Conservation (phyloP, 2,329 filamentous ascomycete species). For the Cladosporium sp. region DNA sequence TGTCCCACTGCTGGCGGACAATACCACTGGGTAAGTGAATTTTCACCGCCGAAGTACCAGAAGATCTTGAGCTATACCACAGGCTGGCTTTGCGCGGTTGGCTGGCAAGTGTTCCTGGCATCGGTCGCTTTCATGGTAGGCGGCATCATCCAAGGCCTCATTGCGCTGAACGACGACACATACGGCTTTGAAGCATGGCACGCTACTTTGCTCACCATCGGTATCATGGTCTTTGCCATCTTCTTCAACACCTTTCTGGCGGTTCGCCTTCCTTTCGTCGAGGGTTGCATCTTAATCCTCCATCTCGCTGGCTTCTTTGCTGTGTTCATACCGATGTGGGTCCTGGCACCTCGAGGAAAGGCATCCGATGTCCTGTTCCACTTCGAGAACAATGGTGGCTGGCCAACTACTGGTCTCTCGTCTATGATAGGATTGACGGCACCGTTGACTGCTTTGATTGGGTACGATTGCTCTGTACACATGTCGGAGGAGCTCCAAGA, state of each 20-base stretch:
- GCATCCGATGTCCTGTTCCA: conserved; percentile 22
- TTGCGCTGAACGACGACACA: conserved; percentile 43
- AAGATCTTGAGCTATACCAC: conserved; percentile 29
- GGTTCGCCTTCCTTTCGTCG: conserved; percentile 30
- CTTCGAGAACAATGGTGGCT: conserved; percentile 29
- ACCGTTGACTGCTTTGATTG: conserved; percentile 25
- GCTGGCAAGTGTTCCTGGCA: conserved; percentile 47
- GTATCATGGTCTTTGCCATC: conserved; percentile 25
- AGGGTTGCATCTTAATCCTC: conserved; percentile 30
- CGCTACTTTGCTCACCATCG: conserved; percentile 43
- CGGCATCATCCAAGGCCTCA: conserved; percentile 42
- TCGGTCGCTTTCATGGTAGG: conserved; percentile 46
- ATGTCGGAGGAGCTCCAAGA: conserved; percentile 35
- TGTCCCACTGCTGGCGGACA: conserved; percentile 27
- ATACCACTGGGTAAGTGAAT: conserved; percentile 31
- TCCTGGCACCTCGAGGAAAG: conserved; percentile 26
- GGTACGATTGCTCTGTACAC: conserved; percentile 30
- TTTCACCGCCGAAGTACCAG: conserved; percentile 29
- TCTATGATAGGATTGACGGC: conserved; percentile 45
- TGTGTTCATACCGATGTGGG: conserved; percentile 31
- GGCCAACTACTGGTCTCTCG: conserved; percentile 29
- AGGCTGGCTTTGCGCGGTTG: conserved; percentile 32
- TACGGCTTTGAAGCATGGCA: conserved; percentile 43
- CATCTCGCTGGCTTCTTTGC: conserved; percentile 40
- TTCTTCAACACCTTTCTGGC: conserved; percentile 34